These are phyloP conservation scores for Hydrangea macrophylla DNA, from an alignment of 148 eudicot species.

Conservation along the genomic window DNA sequence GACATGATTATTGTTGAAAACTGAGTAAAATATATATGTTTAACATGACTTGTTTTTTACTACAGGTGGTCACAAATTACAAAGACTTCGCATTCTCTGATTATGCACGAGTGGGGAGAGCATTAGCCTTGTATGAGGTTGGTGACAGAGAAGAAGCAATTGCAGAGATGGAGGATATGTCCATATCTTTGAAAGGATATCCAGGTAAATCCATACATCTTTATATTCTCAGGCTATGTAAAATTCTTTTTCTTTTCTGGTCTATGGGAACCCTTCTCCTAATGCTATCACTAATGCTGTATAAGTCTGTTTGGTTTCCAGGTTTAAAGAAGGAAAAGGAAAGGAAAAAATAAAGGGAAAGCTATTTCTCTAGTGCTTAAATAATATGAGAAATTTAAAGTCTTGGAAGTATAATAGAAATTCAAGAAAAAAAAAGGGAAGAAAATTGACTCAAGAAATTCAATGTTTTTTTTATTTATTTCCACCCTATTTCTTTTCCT, in stretches of 20 bases:
- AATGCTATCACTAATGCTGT: neutral
- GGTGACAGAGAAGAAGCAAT: slow-evolving; percentile 34
- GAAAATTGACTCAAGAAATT: too few species aligned
- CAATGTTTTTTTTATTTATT: too few species aligned
- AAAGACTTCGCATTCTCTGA: slow-evolving; percentile 40
- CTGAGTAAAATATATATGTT: neutral
- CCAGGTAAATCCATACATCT: slow-evolving; percentile 21
- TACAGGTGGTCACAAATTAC: slow-evolving; percentile 30
- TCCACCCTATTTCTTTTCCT: too few species aligned
- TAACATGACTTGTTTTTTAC: neutral
- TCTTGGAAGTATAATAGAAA: neutral
- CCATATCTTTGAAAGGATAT: slow-evolving; percentile 37
- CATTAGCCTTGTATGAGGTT: slow-evolving; percentile 37
- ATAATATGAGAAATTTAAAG: too few species aligned
- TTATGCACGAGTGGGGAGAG: slow-evolving; percentile 40
- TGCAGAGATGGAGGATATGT: slow-evolving; percentile 38
- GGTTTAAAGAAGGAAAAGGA: neutral
- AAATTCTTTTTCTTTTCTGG: neutral
- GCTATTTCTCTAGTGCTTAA: too few species aligned
- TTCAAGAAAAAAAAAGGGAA: too few species aligned
- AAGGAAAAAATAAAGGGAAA: too few species aligned
- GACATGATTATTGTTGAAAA: neutral
- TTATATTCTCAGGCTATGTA: neutral
- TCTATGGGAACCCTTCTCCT: neutral
- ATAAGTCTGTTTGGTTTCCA: neutral